phyloP scores from a whole-genome alignment of 805 yeast genomes.

The Yamadazyma takamatsuzukensis region DNA sequence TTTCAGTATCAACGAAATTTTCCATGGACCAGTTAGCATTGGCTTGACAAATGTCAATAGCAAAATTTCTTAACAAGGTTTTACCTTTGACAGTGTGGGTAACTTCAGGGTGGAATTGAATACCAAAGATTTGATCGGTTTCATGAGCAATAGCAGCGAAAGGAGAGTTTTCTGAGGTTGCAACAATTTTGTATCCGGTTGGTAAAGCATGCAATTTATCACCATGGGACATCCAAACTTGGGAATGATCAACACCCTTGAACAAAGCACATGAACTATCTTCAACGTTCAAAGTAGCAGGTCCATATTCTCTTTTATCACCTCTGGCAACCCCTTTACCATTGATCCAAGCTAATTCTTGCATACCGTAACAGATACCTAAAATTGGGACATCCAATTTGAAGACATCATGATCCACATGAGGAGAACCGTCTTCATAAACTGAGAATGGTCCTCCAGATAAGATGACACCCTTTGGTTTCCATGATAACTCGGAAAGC shows the following conservation, averaged over 20 bases:
- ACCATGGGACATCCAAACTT: constrained; percentile 99
- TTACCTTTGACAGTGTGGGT: constrained; percentile 94
- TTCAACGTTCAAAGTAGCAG: constrained; percentile 79
- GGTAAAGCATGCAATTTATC: constrained; percentile 93
- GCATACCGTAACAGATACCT: constrained; percentile 99
- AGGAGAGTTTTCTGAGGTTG: constrained; percentile 92
- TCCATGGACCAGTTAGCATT: constrained; percentile 95
- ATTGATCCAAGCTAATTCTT: constrained; percentile 97
- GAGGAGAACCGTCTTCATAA: constrained; percentile 93
- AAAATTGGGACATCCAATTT: constrained; percentile 88
- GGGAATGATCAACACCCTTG: constrained; percentile 86
- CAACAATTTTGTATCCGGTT: constrained; percentile 81
- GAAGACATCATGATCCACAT: constrained; percentile 92
- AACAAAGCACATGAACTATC: constrained; percentile 70
- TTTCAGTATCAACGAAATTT: constrained; percentile 95
- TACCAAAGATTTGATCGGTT: constrained; percentile 76
- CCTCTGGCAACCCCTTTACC: constrained; percentile 93
- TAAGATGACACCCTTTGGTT: constrained; percentile 91
- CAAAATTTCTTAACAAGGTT: constrained; percentile 83
- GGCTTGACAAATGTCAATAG: constrained; percentile 85
- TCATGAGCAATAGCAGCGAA: constrained; percentile 87
- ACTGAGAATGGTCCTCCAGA: constrained; percentile 99
- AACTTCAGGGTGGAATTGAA: constrained; percentile 99
- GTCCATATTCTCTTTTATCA: constrained; percentile 97
- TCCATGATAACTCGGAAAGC: constrained; percentile 87